phyloP scores from a whole-genome alignment of 768 basidiomycete genomes.

The Coprinopsis cinerea region DNA sequence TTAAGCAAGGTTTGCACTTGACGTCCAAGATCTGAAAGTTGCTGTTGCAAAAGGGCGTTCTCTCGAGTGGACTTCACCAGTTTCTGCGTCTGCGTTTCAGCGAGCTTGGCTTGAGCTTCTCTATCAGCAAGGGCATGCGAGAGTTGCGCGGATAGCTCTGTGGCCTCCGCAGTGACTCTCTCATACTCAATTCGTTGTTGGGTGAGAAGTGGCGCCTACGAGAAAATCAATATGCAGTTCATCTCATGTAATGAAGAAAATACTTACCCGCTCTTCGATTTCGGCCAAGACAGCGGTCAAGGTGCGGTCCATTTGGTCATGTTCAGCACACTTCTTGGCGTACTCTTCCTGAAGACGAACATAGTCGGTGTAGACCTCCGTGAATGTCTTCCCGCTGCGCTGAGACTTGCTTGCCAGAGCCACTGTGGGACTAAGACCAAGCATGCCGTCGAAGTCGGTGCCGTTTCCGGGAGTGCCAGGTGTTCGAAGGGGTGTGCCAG shows the following conservation, averaged over 20 bases:
- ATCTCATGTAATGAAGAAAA: background rate
- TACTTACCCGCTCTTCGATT: constrained; percentile 85
- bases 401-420: constrained; percentile 80
- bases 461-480: constrained; percentile 29
- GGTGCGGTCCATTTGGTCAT: constrained; percentile 77
- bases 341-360: constrained; percentile 81
- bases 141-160: constrained; percentile 76
- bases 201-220: constrained; percentile 81
- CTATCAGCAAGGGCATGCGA: constrained; percentile 70
- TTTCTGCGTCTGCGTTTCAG: constrained; percentile 60
- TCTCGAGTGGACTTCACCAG: constrained; percentile 52
- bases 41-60: constrained; percentile 63
- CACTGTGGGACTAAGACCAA: constrained; percentile 82
- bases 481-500: constrained; percentile 44
- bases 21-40: constrained; percentile 75
- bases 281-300: constrained; percentile 77
- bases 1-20: constrained; percentile 80
- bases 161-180: constrained; percentile 71
- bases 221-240: background rate
- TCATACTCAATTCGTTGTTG: constrained; percentile 90
- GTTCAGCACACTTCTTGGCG: constrained; percentile 72
- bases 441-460: constrained; percentile 42
- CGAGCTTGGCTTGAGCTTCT: constrained; percentile 51
- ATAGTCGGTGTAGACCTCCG: constrained; percentile 90
- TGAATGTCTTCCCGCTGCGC: constrained; percentile 83